Evolutionary conservation across 2,329 filamentous ascomycete species (phyloP), one percentile per base, ranked within the genome.

Genomic region (Rugonectria rugulosa): DNA sequence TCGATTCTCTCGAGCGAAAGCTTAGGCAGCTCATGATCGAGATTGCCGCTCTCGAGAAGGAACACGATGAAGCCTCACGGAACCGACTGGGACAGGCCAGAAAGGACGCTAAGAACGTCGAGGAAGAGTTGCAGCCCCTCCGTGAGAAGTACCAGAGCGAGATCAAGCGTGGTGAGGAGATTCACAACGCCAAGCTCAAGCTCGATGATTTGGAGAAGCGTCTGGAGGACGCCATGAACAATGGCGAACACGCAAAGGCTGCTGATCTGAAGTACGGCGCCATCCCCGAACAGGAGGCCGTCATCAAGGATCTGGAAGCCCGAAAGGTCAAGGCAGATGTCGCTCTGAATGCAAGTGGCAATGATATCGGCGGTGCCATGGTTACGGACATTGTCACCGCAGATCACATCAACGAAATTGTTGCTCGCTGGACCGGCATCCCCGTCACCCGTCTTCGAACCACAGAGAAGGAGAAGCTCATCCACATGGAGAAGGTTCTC

Each of bases 341-440:
- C 9, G 84, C 83, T 12, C 77, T 88, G n/a, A 86, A 79, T 66
- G 77, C 79, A 6, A 73, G 71, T 9, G 78, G 77, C 24, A 76
- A 78, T 23, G 90, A 90, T 29, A 75, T 80, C 4, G 84, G 85
- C 51, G 85, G 87, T 48, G 85, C 91, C 20, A 88, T 98, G 73
- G 84, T 98, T 50, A 96, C 93, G 3, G 95, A 99, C 71, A 85
- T 95, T 41, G 95, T 99, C 63, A 95, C 95, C 6, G 92, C 93
- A 10, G 95, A 99, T 62, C 93, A 99, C 74, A 99, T 99, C 82
- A 98, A 99, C 73, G 94, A 98, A 71, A 99, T 99, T 59, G 95
- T 99, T 48, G 90, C 90, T 50, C 88, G 92, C 58, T 97, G 93
- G 91, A 99, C 95, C n/a, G 95, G 95, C 61, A 99, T 99, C 66